A percentile compares a stretch with the other conserved stretches of the same genome.
These are phyloP conservation scores for Galerina marginata DNA, from an alignment of 768 basidiomycete genomes.

Conservation along the genomic window DNA sequence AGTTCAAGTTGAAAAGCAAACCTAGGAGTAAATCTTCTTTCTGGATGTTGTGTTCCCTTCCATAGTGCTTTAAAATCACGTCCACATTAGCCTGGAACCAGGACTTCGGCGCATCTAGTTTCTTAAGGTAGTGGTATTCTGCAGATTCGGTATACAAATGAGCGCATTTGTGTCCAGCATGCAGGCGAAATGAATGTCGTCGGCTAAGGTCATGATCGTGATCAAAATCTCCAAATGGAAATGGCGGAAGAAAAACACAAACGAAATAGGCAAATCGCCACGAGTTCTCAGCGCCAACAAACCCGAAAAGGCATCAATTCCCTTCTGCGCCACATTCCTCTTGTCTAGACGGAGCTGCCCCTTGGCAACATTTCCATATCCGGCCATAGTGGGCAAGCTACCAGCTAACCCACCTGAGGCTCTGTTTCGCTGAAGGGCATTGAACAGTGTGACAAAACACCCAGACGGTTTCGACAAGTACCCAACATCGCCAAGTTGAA, in stretches of 20 bases:
- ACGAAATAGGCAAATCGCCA: conserved; percentile 34
- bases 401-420: conserved; percentile 43
- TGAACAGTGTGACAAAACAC: conserved; percentile 73
- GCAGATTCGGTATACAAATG: conserved; percentile 73
- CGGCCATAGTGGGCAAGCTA: conserved; percentile 57
- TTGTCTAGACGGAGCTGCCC: conserved; percentile 58
- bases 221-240: neutral
- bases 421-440: conserved; percentile 61
- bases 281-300: conserved; percentile 49
- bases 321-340: conserved; percentile 60
- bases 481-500: conserved; percentile 76
- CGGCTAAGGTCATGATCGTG: conserved; percentile 45
- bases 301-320: conserved; percentile 59
- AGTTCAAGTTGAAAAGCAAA: conserved; percentile 13
- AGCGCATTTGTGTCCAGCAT: conserved; percentile 68
- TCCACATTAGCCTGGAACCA: conserved; percentile 80
- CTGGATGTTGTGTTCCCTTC: conserved; percentile 49
- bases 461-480: conserved; percentile 74
- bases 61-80: conserved; percentile 62
- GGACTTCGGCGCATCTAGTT: conserved; percentile 63
- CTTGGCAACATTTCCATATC: conserved; percentile 59
- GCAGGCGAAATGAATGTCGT: conserved; percentile 64
- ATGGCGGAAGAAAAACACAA: conserved; percentile 24
- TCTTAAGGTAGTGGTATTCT: conserved; percentile 69
- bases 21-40: conserved; percentile 66